Conservation (phyloP, 176 grass and related monocot species). For the Elaeis guineensis region DNA sequence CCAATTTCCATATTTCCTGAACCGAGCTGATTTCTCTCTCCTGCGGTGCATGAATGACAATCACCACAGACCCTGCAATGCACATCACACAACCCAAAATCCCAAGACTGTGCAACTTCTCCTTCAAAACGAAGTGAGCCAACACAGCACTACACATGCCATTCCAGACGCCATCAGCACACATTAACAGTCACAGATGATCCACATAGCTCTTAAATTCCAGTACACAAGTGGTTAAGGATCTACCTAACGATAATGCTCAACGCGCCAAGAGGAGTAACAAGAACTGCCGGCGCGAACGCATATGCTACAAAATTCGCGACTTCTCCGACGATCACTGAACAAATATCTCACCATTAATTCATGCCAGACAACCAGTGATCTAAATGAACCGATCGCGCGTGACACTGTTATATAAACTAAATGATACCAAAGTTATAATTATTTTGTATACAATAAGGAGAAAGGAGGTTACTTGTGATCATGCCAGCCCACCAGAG, state of each 20-base stretch:
- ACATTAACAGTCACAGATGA: no score
- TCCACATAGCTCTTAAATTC: background rate
- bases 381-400: no score
- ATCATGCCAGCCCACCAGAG: constrained; percentile 99
- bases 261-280: constrained; percentile 89
- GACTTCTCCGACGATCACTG: constrained; percentile 90
- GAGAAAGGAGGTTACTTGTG: constrained; percentile 52
- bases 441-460: background rate
- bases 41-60: constrained; percentile 79
- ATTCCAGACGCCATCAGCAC: background rate
- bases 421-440: no score
- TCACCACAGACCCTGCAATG: constrained; percentile 78
- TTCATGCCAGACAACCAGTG: no score
- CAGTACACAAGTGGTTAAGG: background rate
- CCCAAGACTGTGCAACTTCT: constrained; percentile 72
- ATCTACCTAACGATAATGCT: constrained; percentile 93
- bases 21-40: constrained; percentile 83
- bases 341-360: background rate
- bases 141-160: constrained; percentile 60
- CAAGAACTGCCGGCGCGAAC: constrained; percentile 82
- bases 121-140: constrained; percentile 91
- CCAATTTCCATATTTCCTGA: constrained; percentile 93
- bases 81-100: constrained; percentile 86
- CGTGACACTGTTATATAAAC: no score
- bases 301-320: constrained; percentile 95